Conservation (phyloP, 225 moss, liverwort and hornwort species). For the Asterella californica region DNA sequence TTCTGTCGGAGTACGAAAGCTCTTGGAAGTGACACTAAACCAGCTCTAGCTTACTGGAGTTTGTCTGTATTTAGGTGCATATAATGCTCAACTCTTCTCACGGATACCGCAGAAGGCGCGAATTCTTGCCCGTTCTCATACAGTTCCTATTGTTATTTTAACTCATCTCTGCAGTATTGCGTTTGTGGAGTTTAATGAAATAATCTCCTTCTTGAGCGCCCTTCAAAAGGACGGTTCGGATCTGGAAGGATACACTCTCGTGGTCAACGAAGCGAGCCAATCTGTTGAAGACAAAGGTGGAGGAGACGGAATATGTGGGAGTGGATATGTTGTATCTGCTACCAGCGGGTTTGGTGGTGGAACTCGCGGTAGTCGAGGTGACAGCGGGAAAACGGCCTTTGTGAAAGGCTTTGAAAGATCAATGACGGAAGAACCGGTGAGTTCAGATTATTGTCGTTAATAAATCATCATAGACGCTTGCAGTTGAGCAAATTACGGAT, state of each 20-base stretch:
- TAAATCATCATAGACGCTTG: background rate
- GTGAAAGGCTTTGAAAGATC: conserved; percentile 64
- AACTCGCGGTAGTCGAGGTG: background rate
- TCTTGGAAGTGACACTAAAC: too few species aligned
- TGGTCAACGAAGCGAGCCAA: conserved; percentile 64
- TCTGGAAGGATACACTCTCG: conserved; percentile 52
- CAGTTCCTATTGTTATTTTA: background rate
- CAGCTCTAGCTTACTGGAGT: too few species aligned
- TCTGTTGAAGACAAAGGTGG: conserved; percentile 21
- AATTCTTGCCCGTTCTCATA: background rate
- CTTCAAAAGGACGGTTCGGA: conserved; percentile 55
- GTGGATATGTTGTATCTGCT: background rate
- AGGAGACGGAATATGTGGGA: background rate
- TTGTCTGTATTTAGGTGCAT: background rate
- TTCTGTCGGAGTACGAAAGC: too few species aligned
- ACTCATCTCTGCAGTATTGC: conserved; percentile 30
- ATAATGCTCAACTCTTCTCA: background rate
- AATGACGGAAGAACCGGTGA: conserved; percentile 61
- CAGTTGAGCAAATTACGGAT: too few species aligned
- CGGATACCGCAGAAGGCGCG: background rate
- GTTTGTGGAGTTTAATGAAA: conserved; percentile 64
- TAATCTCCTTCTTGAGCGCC: conserved; percentile 52
- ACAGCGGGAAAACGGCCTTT: conserved; percentile 47
- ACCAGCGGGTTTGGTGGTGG: conserved; percentile 7
- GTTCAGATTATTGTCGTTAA: background rate